Percentiles rank a stretch among this genome's conserved stretches.
Evolutionary conservation across 176 grass and related monocot genomes (phyloP).

Genomic region (Miscanthus lutarioriparius): DNA sequence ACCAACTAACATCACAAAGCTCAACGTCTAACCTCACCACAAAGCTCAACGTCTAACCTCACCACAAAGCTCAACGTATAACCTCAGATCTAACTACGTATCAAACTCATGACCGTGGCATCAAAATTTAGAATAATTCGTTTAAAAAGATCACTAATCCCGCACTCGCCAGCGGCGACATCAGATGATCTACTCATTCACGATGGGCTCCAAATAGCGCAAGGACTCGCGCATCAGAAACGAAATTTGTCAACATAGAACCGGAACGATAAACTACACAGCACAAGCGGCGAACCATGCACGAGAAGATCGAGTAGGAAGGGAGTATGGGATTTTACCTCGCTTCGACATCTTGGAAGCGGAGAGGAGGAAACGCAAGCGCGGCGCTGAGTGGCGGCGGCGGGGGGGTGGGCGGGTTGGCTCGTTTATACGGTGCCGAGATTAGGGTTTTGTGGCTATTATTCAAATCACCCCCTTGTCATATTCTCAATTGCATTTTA

Average conservation of each 20-base stretch:
- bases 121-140: background rate
- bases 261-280: background rate
- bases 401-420: slow-evolving; percentile 9
- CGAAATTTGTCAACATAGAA: background rate
- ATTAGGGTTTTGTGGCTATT: slow-evolving; percentile 55
- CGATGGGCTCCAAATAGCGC: background rate
- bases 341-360: slow-evolving; percentile 79
- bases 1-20: background rate
- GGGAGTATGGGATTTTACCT: slow-evolving; percentile 28
- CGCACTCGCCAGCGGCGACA: background rate
- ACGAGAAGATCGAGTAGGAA: background rate
- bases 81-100: background rate
- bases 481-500: accelerated
- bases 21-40: background rate
- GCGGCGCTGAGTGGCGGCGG: slow-evolving; percentile 30
- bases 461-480: background rate
- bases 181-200: background rate
- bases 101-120: background rate
- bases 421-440: slow-evolving; percentile 34
- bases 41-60: background rate
- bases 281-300: background rate
- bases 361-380: background rate
- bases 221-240: background rate
- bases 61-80: background rate
- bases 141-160: background rate